Evolutionary conservation across 2,329 filamentous ascomycete species (phyloP).

Genomic region (Sclerotinia subarctica): DNA sequence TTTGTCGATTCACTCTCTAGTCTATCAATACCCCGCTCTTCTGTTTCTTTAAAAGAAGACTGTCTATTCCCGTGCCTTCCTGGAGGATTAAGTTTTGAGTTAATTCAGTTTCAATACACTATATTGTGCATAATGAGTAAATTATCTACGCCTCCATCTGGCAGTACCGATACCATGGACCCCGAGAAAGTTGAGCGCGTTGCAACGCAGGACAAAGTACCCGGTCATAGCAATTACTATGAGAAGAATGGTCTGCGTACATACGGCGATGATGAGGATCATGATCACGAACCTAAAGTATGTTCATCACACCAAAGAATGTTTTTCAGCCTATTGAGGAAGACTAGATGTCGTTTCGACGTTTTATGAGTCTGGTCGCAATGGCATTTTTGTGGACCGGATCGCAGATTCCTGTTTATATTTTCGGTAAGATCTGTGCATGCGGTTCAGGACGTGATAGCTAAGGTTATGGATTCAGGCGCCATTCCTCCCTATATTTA

Average conservation of each 20-base stretch:
- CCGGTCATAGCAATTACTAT: slow-evolving; percentile 29
- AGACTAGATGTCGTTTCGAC: slow-evolving; percentile 51
- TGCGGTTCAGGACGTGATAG: neutral
- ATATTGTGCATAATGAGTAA: neutral
- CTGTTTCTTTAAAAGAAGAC: neutral
- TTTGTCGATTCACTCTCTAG: neutral
- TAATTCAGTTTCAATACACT: no score
- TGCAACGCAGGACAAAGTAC: slow-evolving; percentile 23
- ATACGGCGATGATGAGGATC: slow-evolving; percentile 47
- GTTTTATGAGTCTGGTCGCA: slow-evolving; percentile 55
- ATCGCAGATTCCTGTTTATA: slow-evolving; percentile 56
- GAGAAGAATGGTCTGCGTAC: slow-evolving; percentile 41
- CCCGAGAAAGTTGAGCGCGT: neutral
- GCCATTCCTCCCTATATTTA: slow-evolving; percentile 55
- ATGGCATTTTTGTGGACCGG: slow-evolving; percentile 61
- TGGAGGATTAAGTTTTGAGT: neutral
- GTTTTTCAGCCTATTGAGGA: slow-evolving; percentile 43
- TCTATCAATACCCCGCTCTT: neutral
- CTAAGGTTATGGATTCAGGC: slow-evolving; percentile 33
- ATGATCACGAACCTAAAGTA: slow-evolving; percentile 47
- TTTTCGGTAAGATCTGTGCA: slow-evolving; percentile 41
- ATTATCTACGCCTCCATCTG: neutral
- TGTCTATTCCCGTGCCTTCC: neutral
- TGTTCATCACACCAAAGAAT: slow-evolving; percentile 12
- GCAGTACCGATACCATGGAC: neutral